These are phyloP conservation scores for Colletotrichum brevisporum DNA, from an alignment of 2,329 filamentous ascomycete genomes.

Conservation along the genomic window DNA sequence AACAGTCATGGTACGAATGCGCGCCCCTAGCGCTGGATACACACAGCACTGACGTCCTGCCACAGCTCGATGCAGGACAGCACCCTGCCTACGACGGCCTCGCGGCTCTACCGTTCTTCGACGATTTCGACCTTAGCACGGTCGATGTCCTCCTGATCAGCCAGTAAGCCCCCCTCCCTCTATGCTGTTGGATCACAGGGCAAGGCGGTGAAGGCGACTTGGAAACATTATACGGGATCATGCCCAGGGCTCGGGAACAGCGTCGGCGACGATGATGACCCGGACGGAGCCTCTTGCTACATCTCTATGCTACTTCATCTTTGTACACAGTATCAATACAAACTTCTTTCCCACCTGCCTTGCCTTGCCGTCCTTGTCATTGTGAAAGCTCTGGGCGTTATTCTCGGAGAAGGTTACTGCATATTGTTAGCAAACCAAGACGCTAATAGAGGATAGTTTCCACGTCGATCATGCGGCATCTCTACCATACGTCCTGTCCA, in stretches of 20 bases:
- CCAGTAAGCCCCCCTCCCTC: constrained; percentile 81
- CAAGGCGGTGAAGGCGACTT: constrained; percentile 44
- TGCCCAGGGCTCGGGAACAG: constrained; percentile 27
- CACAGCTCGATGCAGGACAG: constrained; percentile 93
- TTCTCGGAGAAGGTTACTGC: constrained; percentile 11
- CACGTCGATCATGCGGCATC: constrained; percentile 99
- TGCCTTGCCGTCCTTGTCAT: constrained; percentile 40
- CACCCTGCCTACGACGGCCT: constrained; percentile 97
- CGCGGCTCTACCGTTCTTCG: constrained; percentile 94
- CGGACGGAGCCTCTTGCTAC: constrained; percentile 38
- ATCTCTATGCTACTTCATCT: constrained; percentile 37
- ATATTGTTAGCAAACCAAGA: constrained; percentile 1
- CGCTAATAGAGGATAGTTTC: constrained; percentile 74
- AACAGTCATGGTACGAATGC: constrained; percentile 89
- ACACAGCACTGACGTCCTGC: constrained; percentile 21
- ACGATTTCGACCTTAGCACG: constrained; percentile 97
- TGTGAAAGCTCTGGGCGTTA: constrained; percentile 29
- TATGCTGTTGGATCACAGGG: constrained; percentile 43
- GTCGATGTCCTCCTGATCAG: constrained; percentile 98
- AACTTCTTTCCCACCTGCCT: constrained; percentile 40
- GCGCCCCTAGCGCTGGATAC: not conserved
- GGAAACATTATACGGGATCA: constrained; percentile 32
- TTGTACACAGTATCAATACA: constrained; percentile 44
- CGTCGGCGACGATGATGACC: constrained; percentile 24
- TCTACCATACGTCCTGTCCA: constrained; percentile 96